These are phyloP conservation scores for Heterobasidion parviporum DNA, from an alignment of 1,284 basidiomycete species.

Conservation along the genomic window DNA sequence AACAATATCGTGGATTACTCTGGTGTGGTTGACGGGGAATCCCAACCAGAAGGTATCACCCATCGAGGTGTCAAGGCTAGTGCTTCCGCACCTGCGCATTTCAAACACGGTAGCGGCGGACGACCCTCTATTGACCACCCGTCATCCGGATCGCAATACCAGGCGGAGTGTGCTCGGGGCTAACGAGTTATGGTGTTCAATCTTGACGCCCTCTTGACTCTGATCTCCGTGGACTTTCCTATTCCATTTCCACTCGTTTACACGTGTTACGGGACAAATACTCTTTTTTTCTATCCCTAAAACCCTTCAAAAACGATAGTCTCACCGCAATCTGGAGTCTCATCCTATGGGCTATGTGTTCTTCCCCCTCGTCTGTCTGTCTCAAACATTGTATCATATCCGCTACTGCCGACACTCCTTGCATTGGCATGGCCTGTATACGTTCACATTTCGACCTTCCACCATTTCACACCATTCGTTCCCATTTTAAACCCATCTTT, in stretches of 20 bases:
- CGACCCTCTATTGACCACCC: not conserved
- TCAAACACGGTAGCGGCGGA: constrained; percentile 1
- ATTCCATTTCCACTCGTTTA: too few relatives aligned
- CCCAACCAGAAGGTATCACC: not conserved
- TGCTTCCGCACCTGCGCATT: constrained; percentile 10
- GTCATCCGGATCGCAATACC: not conserved
- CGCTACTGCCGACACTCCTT: not conserved
- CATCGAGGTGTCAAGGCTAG: constrained; percentile 6
- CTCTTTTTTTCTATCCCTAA: too few relatives aligned
- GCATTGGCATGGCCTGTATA: not conserved
- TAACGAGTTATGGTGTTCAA: not conserved
- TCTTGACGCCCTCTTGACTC: not conserved
- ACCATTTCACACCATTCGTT: not conserved
- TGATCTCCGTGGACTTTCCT: too few relatives aligned
- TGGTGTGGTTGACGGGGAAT: not conserved
- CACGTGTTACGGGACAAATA: too few relatives aligned
- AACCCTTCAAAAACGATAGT: not conserved
- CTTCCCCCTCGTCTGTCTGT: not conserved
- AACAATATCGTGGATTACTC: constrained; percentile 6
- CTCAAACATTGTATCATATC: not conserved
- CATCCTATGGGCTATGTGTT: not conserved
- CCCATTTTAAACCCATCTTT: not conserved
- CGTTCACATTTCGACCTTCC: not conserved
- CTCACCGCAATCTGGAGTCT: not conserved
- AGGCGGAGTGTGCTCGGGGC: not conserved